These are phyloP conservation scores for Pinus tabuliformis DNA, from an alignment of 75 land plant genomes.

Conservation along the genomic window DNA sequence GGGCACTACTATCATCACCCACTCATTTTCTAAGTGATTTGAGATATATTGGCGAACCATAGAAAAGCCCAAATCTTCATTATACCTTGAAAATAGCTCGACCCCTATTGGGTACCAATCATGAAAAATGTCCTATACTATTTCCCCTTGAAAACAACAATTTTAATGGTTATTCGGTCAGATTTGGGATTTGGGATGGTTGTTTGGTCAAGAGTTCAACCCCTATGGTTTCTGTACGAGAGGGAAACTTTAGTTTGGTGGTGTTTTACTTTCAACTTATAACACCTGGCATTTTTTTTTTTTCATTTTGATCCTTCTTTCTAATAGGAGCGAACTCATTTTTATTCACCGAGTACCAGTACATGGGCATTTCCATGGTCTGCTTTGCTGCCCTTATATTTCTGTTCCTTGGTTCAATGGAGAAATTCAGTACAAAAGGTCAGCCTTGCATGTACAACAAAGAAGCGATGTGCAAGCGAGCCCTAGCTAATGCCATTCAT, in stretches of 20 bases:
- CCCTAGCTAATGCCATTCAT: conserved; percentile 67
- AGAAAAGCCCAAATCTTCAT: too few species aligned
- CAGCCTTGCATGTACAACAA: conserved; percentile 68
- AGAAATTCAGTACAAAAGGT: conserved; percentile 59
- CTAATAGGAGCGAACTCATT: conserved; percentile 76
- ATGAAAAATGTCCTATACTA: too few species aligned
- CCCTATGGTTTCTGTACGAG: too few species aligned
- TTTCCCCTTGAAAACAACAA: too few species aligned
- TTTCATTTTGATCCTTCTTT: not conserved
- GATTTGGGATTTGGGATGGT: too few species aligned
- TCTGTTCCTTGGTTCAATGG: conserved; percentile 76
- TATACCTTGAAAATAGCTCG: too few species aligned
- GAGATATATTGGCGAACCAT: too few species aligned
- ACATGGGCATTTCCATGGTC: conserved; percentile 74
- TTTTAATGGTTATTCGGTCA: too few species aligned
- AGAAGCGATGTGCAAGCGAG: conserved; percentile 55
- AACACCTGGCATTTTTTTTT: not conserved
- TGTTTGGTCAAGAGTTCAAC: too few species aligned
- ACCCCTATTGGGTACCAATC: too few species aligned
- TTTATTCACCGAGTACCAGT: conserved; percentile 75
- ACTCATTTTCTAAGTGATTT: too few species aligned
- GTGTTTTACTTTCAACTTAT: not conserved
- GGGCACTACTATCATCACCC: too few species aligned
- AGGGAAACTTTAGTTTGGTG: not conserved
- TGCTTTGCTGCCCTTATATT: conserved; percentile 74